phyloP scores from a whole-genome alignment of 1,284 basidiomycete species.

The Naganishia sp. region DNA sequence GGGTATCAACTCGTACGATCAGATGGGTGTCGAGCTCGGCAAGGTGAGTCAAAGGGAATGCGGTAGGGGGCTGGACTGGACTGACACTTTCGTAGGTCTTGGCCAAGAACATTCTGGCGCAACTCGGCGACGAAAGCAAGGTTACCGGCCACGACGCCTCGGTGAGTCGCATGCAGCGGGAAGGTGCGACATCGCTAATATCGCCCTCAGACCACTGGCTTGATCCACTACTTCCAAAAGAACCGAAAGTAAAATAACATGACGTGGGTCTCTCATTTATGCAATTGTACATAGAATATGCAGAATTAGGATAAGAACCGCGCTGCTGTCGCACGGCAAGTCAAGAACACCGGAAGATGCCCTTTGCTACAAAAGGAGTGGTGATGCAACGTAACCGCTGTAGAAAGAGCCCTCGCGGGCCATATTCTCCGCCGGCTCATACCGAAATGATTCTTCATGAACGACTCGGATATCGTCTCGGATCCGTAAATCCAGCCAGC shows the following conservation, averaged over 20 bases:
- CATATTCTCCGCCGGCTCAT: background rate
- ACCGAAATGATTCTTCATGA: background rate
- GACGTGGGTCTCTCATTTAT: background rate
- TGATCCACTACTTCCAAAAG: slow-evolving; percentile 93
- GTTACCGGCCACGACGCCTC: slow-evolving; percentile 90
- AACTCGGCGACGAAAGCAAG: slow-evolving; percentile 77
- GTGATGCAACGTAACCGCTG: too few species aligned
- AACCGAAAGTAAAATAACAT: slow-evolving; percentile 58
- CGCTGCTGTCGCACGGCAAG: background rate
- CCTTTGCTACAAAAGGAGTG: too few species aligned
- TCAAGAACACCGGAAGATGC: too few species aligned
- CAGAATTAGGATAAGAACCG: slow-evolving; percentile 5
- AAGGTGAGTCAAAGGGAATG: slow-evolving; percentile 60
- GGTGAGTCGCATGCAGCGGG: slow-evolving; percentile 58
- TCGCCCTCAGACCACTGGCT: slow-evolving; percentile 71
- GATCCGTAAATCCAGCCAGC: background rate
- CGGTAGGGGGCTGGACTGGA: background rate
- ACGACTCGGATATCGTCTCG: background rate
- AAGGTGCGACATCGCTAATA: background rate
- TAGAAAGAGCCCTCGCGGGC: too few species aligned
- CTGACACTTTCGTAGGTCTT: slow-evolving; percentile 57
- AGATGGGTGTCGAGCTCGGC: slow-evolving; percentile 85
- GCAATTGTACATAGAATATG: background rate
- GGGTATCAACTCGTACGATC: slow-evolving; percentile 93
- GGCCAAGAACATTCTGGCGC: slow-evolving; percentile 89